Conservation (phyloP, 257 asterid species). For the Capsicum chinense region DNA sequence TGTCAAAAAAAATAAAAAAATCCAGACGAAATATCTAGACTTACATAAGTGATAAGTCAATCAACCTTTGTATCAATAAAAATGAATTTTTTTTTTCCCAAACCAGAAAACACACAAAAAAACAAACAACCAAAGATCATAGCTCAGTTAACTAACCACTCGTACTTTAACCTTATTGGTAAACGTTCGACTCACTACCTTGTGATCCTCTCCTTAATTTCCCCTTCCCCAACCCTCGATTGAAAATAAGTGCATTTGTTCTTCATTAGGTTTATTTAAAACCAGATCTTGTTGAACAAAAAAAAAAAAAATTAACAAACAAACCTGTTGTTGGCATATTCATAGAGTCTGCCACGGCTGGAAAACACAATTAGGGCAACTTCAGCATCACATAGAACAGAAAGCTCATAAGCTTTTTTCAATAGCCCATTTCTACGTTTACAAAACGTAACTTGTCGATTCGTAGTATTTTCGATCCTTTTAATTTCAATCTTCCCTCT, state of each 20-base stretch:
- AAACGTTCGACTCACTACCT: no score
- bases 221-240: no score
- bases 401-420: slow-evolving; percentile 87
- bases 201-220: no score
- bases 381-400: slow-evolving; percentile 91
- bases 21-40: slow-evolving; percentile 31
- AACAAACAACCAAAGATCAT: no score
- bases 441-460: slow-evolving; percentile 90
- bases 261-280: background rate
- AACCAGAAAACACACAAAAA: background rate
- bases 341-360: slow-evolving; percentile 82
- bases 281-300: background rate
- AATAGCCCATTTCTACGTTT: slow-evolving; percentile 83
- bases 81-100: background rate
- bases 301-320: background rate
- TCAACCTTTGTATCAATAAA: background rate
- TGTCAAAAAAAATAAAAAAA: background rate
- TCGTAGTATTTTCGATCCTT: slow-evolving; percentile 85
- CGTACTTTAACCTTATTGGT: no score
- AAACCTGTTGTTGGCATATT: slow-evolving; percentile 86
- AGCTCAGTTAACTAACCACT: no score
- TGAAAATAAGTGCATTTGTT: background rate
- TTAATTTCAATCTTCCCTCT: slow-evolving; percentile 89
- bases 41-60: slow-evolving; percentile 1
- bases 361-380: slow-evolving; percentile 92